Base-by-base conservation (phyloP, 2,329 filamentous ascomycete species). In the Sclerotinia borealis region DNA sequence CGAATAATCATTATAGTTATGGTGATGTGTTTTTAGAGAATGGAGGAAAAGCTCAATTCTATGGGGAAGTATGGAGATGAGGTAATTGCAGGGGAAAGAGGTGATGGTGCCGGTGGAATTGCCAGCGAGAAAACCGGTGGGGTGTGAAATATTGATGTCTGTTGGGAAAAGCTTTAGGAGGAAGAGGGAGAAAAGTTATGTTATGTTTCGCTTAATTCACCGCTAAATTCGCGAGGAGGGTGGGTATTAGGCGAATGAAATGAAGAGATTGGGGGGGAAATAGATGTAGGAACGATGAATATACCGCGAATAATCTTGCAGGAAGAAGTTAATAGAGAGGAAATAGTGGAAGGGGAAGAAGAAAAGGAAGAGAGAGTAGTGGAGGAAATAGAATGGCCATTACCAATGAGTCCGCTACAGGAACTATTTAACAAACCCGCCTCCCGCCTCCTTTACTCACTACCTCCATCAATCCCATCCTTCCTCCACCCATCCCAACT, bases 61-160 rank as follows among this genome's bases (percentile, higher is more conserved):
- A 68, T 63, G 48, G 60, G 4, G 70, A 71, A 64, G 66, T 34
- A 47, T 69, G 6, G 47, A 51, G 19, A 52, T 65, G 4, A 62
- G 63, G n/a, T 70, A 72, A 34, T 49, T 71, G 63, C 65, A 64
- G 4, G 67, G 61, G 19, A 65, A 48, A 13, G 69, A 71, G 39
- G 29, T 72, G 0, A 31, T 65, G 9, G 59, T 60, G 13, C 67
- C 68, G 2, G 64, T 63, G 2, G 70, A 72, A 62, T 29, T 72
- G n/a, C 67, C 69, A 4, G 69, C 68, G 13, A 22, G 59, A 6
- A 69, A 72, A 47, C 70, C 70, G 2, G 70, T 72, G 11, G 69
- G 66, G 17, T 63, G 25, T 45, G 70, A 72, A 49, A n/a, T 72
- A 7, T 61, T 62, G 19, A 69, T 65, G 4, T 67, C 69, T 7